Evolutionary conservation across 176 grass and related monocot species (phyloP).

Genomic region (Musa itinerans): DNA sequence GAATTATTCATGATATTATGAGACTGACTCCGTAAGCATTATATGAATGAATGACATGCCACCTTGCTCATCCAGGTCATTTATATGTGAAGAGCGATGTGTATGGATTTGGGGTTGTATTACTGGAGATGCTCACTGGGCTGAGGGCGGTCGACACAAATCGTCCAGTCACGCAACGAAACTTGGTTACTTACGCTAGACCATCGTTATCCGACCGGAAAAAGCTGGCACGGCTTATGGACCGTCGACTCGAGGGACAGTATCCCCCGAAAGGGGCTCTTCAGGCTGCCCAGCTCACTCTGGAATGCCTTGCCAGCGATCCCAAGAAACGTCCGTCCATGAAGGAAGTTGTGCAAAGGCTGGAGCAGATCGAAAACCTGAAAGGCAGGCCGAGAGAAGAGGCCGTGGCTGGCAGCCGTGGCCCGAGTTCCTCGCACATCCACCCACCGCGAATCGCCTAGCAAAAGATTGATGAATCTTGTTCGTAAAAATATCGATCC

Average conservation of each 20-base stretch:
- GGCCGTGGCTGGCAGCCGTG: no score
- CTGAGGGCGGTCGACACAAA: background rate
- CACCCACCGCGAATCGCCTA: no score
- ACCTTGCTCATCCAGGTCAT: background rate
- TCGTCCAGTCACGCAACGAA: background rate
- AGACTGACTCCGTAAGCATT: no score
- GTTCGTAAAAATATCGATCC: no score
- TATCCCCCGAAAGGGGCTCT: background rate
- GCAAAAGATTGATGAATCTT: no score
- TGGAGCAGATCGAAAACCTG: slow-evolving; percentile 10
- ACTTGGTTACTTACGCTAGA: slow-evolving; percentile 3
- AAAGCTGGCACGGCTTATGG: slow-evolving; percentile 15
- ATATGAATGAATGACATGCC: no score
- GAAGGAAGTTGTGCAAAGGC: slow-evolving; percentile 14
- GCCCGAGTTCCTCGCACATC: no score
- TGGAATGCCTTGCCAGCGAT: background rate
- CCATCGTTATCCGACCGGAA: background rate
- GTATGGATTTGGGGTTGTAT: slow-evolving; percentile 11
- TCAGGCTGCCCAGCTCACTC: slow-evolving; percentile 9
- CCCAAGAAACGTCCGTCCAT: slow-evolving; percentile 2
- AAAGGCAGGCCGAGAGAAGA: background rate
- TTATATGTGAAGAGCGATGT: background rate
- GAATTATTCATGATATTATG: no score
- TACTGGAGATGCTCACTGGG: slow-evolving; percentile 15
- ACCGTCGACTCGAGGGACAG: slow-evolving; percentile 1